A percentile compares a stretch with the other conserved stretches of the same genome.
These are phyloP conservation scores for Posidonia oceanica DNA, from an alignment of 116 monocot genomes.

Conservation along the genomic window DNA sequence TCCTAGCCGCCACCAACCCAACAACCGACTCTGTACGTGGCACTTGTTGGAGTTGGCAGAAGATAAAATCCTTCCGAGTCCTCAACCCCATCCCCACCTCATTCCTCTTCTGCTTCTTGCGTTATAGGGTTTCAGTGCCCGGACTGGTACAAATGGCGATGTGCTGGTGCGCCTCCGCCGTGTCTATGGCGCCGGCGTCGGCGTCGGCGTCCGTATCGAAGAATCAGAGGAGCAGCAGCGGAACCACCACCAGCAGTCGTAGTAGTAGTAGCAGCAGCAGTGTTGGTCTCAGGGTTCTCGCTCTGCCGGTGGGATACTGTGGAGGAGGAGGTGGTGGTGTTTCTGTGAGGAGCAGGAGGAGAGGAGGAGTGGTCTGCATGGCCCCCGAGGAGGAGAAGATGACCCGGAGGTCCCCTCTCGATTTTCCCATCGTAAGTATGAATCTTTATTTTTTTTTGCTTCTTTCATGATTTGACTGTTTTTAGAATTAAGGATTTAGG, in stretches of 20 bases:
- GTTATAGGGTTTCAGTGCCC: no score
- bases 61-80: no score
- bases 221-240: not conserved
- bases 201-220: not conserved
- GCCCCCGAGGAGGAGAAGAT: conserved; percentile 86
- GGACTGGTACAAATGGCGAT: not conserved
- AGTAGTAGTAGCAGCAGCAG: not conserved
- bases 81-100: no score
- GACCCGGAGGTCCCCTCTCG: conserved; percentile 86
- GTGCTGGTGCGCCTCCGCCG: conserved; percentile 4
- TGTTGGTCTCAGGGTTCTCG: not conserved
- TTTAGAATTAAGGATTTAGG: not conserved
- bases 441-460: not conserved
- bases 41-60: no score
- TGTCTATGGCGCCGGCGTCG: not conserved
- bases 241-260: no score
- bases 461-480: not conserved
- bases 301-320: not conserved
- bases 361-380: conserved; percentile 32
- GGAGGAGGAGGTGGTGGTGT: not conserved
- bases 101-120: no score
- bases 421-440: conserved; percentile 68
- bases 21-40: no score
- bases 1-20: no score
- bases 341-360: not conserved